Percentiles rank a stretch among this genome's conserved stretches.
Conservation (phyloP, 1,284 basidiomycete species). For the Pascua guehoae region DNA sequence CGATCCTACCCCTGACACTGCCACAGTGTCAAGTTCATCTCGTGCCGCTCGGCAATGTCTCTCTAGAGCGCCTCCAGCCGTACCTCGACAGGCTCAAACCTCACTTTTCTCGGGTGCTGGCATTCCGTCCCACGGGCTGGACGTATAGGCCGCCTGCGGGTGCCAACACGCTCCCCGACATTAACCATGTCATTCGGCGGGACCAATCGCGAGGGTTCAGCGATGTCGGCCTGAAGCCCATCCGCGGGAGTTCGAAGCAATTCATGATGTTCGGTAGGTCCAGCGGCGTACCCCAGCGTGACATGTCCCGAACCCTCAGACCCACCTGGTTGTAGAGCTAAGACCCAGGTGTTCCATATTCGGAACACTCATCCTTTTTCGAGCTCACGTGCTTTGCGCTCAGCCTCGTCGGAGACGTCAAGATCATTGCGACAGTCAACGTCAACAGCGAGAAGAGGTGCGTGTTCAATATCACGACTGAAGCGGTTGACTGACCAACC, state of each 20-base stretch:
- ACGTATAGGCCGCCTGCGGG: slow-evolving; percentile 73
- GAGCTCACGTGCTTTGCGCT: slow-evolving; percentile 92
- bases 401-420: slow-evolving; percentile 66
- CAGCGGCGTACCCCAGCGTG: too few species aligned
- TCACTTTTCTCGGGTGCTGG: slow-evolving; percentile 70
- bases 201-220: slow-evolving; percentile 66
- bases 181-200: slow-evolving; percentile 64
- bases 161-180: slow-evolving; percentile 59
- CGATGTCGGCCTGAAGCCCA: slow-evolving; percentile 63
- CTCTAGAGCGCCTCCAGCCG: slow-evolving; percentile 68
- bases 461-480: slow-evolving; percentile 17
- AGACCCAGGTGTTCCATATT: slow-evolving; percentile 73
- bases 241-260: slow-evolving; percentile 65
- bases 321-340: not conserved
- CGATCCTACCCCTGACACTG: not conserved
- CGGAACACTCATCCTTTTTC: slow-evolving; percentile 91
- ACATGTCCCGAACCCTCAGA: not conserved
- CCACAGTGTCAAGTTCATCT: slow-evolving; percentile 72
- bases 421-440: slow-evolving; percentile 94
- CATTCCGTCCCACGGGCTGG: slow-evolving; percentile 92
- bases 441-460: slow-evolving; percentile 69
- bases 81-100: slow-evolving; percentile 75
- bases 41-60: slow-evolving; percentile 73
- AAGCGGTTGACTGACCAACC: slow-evolving; percentile 1
- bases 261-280: slow-evolving; percentile 67